phyloP scores from a whole-genome alignment of 495 filamentous ascomycete species.

The Extremus antarcticus region DNA sequence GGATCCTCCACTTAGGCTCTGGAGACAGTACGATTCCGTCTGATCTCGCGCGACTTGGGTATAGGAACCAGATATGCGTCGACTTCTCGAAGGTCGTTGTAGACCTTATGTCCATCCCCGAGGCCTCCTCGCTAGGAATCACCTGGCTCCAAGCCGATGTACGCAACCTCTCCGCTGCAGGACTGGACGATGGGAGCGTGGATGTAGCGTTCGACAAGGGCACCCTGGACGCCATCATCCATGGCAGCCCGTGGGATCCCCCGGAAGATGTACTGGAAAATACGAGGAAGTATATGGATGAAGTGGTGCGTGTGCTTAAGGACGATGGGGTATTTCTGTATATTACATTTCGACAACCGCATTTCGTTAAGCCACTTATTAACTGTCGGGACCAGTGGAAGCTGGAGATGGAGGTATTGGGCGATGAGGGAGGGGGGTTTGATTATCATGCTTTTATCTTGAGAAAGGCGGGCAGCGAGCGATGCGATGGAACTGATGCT shows the following conservation, averaged over 20 bases:
- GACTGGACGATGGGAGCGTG: conserved; percentile 23
- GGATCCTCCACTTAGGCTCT: conserved; percentile 47
- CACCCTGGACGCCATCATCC: conserved; percentile 52
- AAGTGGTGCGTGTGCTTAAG: conserved; percentile 47
- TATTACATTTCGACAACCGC: conserved; percentile 50
- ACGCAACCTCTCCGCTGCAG: conserved; percentile 28
- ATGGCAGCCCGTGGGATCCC: conserved; percentile 47
- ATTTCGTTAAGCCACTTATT: conserved; percentile 46
- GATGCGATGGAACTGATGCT: background rate
- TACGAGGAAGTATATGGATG: conserved; percentile 39
- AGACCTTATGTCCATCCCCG: conserved; percentile 37
- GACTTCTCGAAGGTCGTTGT: conserved; percentile 49
- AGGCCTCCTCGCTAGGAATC: conserved; percentile 28
- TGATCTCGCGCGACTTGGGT: conserved; percentile 38
- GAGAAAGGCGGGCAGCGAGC: conserved; percentile 21
- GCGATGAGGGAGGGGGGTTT: conserved; percentile 31
- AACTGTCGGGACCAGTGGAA: conserved; percentile 35
- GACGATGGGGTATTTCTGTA: conserved; percentile 43
- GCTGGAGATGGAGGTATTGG: conserved; percentile 34
- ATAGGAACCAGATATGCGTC: conserved; percentile 43
- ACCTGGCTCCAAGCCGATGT: conserved; percentile 44
- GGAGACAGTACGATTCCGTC: conserved; percentile 45
- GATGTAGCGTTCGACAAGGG: conserved; percentile 54
- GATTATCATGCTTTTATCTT: conserved; percentile 44
- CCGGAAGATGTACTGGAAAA: conserved; percentile 43